Conservation (phyloP, 768 basidiomycete species). For the Inosperma sp. region DNA sequence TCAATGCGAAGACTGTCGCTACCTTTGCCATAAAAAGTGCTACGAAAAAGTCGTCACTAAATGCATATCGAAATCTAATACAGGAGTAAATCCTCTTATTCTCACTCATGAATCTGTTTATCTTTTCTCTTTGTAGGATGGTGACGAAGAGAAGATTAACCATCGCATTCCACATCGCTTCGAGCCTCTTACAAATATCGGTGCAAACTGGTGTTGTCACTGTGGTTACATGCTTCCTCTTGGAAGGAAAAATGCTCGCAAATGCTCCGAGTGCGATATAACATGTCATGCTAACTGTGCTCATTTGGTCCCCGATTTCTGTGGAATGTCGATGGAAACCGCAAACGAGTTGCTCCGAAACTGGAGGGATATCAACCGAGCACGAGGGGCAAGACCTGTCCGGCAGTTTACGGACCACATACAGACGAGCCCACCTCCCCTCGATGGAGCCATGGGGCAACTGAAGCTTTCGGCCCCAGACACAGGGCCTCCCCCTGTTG, state of each 20-base stretch:
- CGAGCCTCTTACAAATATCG: slow-evolving; percentile 93
- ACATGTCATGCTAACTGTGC: slow-evolving; percentile 98
- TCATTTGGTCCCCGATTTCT: slow-evolving; percentile 98
- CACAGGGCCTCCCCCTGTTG: slow-evolving; percentile 27
- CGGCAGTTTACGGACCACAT: slow-evolving; percentile 30
- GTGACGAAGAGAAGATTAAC: slow-evolving; percentile 97
- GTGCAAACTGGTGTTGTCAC: slow-evolving; percentile 99
- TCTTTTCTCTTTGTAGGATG: slow-evolving; percentile 53
- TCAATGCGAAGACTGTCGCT: slow-evolving; percentile 98
- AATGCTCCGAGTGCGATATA: slow-evolving; percentile 93
- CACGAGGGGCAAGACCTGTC: slow-evolving; percentile 44
- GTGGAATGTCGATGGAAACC: slow-evolving; percentile 99
- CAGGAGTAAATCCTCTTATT: slow-evolving; percentile 65
- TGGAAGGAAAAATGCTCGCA: slow-evolving; percentile 93
- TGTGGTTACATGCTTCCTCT: slow-evolving; percentile 98
- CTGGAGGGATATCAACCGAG: slow-evolving; percentile 85
- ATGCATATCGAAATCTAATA: slow-evolving; percentile 96
- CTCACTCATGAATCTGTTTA: slow-evolving; percentile 6
- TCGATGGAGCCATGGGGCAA: slow-evolving; percentile 41
- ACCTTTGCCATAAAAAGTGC: slow-evolving; percentile 98
- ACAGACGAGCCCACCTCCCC: slow-evolving; percentile 30
- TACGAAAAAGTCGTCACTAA: slow-evolving; percentile 99
- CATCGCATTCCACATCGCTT: slow-evolving; percentile 99
- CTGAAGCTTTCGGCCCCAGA: slow-evolving; percentile 44
- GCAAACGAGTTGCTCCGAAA: slow-evolving; percentile 90